Base-by-base conservation (phyloP, 495 filamentous ascomycete genomes). In the Penicillium desertorum region DNA sequence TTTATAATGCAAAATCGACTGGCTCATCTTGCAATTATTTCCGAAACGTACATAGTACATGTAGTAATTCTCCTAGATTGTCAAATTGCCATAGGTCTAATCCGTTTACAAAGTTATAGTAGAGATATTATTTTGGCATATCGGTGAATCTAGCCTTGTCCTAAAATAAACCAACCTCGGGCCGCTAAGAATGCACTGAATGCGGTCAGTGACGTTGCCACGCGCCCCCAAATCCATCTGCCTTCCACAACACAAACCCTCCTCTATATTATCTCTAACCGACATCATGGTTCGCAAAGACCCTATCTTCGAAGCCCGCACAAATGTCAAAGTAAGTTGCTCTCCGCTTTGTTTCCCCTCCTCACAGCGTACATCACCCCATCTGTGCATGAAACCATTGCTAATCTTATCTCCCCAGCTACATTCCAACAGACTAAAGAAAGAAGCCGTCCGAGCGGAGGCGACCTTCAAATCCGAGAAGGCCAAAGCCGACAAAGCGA, bases 301-400 rank as follows among this genome's bases (percentile, higher is more conserved):
- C 64, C 76, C 76, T 36, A 78, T 79, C 29, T 79, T 79, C 59
- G 76, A 79, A 64, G 76, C 76, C 32, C 76, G 76, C 56, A 79
- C 76, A 32, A 79, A 79, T 77, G 76, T 79, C 34, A 78, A 79
- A 57, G 76, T 79, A 50, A 60, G 59, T 55, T 25, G 4, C 17
- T 48, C 25, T 44, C 44, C 54, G 54, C 43, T 16, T 36, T 46
- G 23, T 37, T 39, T 37, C 41, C 49, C 44, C 43, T 41, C 49
- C 27, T 30, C 34, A 30, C 46, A 12, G 27, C 27, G 9, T 48
- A 29, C 45, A 47, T 47, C 29, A 23, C 44, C 46, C 29, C 49
- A 11, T 42, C 23, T 29, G 37, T 19, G 17, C 50, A 56, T 39
- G 36, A 9, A n/a, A 39, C 6, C 30, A 30, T 42, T 7, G 9